Conservation (phyloP, 2,329 filamentous ascomycete species). For the Stemphylium vesicarium region DNA sequence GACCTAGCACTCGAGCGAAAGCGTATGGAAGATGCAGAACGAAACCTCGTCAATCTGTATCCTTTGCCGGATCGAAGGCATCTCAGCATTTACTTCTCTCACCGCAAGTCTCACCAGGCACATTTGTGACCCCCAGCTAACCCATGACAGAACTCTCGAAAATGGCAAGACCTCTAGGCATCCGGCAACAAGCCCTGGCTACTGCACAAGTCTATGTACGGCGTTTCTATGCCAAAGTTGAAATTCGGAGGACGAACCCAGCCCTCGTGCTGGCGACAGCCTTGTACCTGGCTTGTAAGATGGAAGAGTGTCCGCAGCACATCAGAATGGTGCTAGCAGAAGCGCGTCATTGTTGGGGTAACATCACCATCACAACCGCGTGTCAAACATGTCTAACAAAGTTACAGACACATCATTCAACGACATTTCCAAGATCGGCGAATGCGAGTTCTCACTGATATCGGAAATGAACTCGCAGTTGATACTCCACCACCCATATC, state of each 20-base stretch:
- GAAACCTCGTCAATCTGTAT: constrained; percentile 75
- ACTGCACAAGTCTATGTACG: constrained; percentile 96
- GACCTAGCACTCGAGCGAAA: constrained; percentile 77
- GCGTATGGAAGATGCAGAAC: constrained; percentile 78
- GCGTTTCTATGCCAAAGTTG: constrained; percentile 88
- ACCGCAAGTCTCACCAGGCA: constrained; percentile 65
- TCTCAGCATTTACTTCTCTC: constrained; percentile 89
- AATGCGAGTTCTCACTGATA: constrained; percentile 93
- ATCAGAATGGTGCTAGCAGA: constrained; percentile 90
- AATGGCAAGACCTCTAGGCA: constrained; percentile 80
- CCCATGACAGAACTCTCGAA: constrained; percentile 69
- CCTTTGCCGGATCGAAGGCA: constrained; percentile 82
- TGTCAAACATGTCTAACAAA: constrained; percentile 11
- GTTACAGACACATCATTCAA: constrained; percentile 44
- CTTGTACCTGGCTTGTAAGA: constrained; percentile 94
- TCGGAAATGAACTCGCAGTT: constrained; percentile 89
- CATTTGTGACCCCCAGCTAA: not conserved
- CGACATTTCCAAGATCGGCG: constrained; percentile 84
- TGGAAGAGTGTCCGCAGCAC: constrained; percentile 96
- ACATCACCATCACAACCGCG: not conserved
- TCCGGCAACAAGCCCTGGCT: constrained; percentile 89
- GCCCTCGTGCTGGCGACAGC: constrained; percentile 93
- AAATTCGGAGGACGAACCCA: constrained; percentile 90
- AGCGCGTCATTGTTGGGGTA: constrained; percentile 70
- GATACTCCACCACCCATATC: constrained; percentile 90